A percentile compares a stretch with the other conserved stretches of the same genome.
Conservation (phyloP, 805 yeast genomes). For the Blastobotrys parvus region DNA sequence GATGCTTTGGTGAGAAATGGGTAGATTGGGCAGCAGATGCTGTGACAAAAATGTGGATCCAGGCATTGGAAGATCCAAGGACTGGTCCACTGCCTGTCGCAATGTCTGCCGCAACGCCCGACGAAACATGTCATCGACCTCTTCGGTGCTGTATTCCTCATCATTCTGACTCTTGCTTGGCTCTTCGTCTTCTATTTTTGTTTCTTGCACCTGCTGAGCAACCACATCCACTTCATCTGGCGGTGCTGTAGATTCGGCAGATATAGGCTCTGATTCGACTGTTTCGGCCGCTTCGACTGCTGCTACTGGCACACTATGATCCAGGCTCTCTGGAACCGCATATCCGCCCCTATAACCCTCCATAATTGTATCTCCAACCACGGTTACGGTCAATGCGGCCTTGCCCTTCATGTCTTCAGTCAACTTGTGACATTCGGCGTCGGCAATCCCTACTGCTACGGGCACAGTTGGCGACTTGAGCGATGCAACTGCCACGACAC, state of each 20-base stretch:
- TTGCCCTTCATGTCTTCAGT: constrained; percentile 66
- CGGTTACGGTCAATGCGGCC: constrained; percentile 68
- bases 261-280: neutral
- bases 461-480: constrained; percentile 53
- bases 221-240: constrained; percentile 8
- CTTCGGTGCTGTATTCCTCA: constrained; percentile 13
- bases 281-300: neutral
- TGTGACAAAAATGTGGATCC: constrained; percentile 71
- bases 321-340: constrained; percentile 35
- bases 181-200: constrained; percentile 6
- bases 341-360: constrained; percentile 41
- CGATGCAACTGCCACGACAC: constrained; percentile 65
- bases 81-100: constrained; percentile 30
- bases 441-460: constrained; percentile 64
- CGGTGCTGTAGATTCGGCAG: constrained; percentile 10
- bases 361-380: constrained; percentile 56
- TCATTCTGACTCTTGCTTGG: constrained; percentile 1
- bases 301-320: constrained; percentile 3
- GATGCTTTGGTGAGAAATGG: constrained; percentile 33
- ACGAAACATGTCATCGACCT: constrained; percentile 55
- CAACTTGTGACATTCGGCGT: constrained; percentile 20
- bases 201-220: constrained; percentile 9
- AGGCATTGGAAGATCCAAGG: constrained; percentile 54
- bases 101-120: constrained; percentile 66
- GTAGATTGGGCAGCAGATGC: constrained; percentile 63